These are phyloP conservation scores for Russula ochroleuca DNA, from an alignment of 768 basidiomycete species.

Conservation along the genomic window DNA sequence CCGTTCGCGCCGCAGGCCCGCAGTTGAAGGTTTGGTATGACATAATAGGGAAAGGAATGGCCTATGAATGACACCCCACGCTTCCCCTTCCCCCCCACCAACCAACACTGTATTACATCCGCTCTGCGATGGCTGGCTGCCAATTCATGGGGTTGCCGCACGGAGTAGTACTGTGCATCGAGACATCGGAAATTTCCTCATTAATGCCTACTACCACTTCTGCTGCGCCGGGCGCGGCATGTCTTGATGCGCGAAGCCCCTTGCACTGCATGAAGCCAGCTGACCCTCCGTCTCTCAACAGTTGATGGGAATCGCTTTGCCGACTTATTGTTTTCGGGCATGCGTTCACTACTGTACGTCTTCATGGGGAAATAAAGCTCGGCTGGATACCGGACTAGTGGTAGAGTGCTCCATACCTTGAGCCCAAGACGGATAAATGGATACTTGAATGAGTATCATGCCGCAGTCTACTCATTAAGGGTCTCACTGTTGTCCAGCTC, in stretches of 20 bases:
- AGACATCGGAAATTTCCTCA: conserved; percentile 2
- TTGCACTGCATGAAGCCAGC: neutral
- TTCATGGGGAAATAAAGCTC: neutral
- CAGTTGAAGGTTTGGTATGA: conserved; percentile 5
- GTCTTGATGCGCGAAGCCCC: neutral
- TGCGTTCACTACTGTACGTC: neutral
- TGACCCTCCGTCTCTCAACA: conserved; percentile 6
- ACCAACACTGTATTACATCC: neutral
- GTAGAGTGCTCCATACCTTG: neutral
- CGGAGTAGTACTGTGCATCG: neutral
- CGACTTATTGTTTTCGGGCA: neutral
- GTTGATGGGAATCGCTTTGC: neutral
- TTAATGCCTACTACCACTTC: neutral
- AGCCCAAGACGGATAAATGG: conserved; percentile 13
- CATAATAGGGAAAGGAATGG: neutral
- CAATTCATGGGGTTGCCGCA: conserved; percentile 4
- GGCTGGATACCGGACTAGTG: neutral
- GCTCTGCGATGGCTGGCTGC: neutral
- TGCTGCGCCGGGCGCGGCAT: neutral
- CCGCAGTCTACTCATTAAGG: neutral
- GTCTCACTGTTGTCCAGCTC: neutral
- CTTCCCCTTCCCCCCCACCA: neutral
- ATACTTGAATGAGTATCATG: neutral
- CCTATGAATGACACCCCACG: neutral
- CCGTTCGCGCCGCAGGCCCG: conserved; percentile 14